Evolutionary conservation across 208 protist species (phyloP), one percentile per base, ranked within the genome.

Genomic region (Crithidia fasciculata): DNA sequence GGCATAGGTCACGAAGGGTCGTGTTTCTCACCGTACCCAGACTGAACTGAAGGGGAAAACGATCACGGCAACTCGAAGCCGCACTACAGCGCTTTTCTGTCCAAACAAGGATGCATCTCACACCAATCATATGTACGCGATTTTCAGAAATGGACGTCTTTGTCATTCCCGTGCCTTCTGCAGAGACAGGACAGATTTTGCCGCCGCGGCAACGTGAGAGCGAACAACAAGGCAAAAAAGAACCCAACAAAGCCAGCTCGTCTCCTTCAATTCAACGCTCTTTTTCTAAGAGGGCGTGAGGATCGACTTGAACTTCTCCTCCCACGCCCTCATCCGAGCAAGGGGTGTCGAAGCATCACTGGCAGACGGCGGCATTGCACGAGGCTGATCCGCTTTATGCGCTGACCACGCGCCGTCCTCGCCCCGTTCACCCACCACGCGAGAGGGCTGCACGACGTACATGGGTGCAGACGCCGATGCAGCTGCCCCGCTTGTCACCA

Each of bases 231-330:
- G n/a, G 50, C 6, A 55, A 12, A 8, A 55, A 18, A 55, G 16
- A 55, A 55, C 8, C 7, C 2, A 55, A 18, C 7, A 55, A 55
- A 19, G 7, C 28, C 28, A 28, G 50, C 8, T 19, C 50, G 2
- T 15, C 5, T 12, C 0, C 0, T 55, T 0, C 45, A 13, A 28
- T 56, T 15, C 52, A 7, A 1, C 15, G 6, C 13, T 71, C 59
- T 28, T 1, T 28, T 28, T 28, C 28, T 28, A 78, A 41, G 59
- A 8, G 44, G 59, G 52, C 10, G 28, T 39, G 3, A 80, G 44
- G 69, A 80, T 54, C 15, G 74, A 56, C 47, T 66, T 69, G 56
- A 80, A 80, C 49, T 74, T 80, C 13, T 55, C 49, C 40, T 80
- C 74, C 74, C 74, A 80, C 4, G 54, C 47, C 16, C 37, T 44